A percentile compares a stretch with the other conserved stretches of the same genome.
These are phyloP conservation scores for Carex kokanica DNA, from an alignment of 176 grass and related monocot genomes.

Conservation along the genomic window DNA sequence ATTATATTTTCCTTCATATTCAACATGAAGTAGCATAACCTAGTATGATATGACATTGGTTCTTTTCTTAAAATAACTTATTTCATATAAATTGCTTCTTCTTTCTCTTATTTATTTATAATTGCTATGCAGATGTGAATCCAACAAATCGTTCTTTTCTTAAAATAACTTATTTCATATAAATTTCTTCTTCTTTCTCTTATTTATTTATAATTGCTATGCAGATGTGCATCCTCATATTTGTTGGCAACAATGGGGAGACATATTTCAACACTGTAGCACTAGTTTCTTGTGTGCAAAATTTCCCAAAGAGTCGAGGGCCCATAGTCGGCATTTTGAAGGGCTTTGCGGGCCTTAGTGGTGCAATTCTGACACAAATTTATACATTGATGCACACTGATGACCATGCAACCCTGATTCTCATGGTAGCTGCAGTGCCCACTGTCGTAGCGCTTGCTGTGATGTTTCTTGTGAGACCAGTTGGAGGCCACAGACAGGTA, in stretches of 20 bases:
- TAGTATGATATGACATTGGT: neutral
- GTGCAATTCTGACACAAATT: constrained; percentile 77
- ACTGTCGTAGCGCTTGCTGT: constrained; percentile 61
- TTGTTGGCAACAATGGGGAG: constrained; percentile 80
- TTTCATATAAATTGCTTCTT: too few relatives aligned
- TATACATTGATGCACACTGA: constrained; percentile 63
- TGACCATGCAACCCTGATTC: constrained; percentile 55
- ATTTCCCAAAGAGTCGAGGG: constrained; percentile 84
- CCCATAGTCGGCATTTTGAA: constrained; percentile 93
- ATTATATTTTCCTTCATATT: neutral
- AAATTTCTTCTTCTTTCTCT: neutral
- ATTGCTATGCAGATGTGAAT: constrained; percentile 70
- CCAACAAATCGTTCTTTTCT: neutral
- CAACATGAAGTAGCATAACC: neutral
- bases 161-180: neutral
- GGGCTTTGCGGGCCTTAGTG: constrained; percentile 85
- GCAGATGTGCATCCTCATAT: constrained; percentile 91
- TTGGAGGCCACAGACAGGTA: constrained; percentile 62
- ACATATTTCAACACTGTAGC: constrained; percentile 91
- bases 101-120: neutral
- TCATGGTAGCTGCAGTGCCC: constrained; percentile 80
- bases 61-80: too few relatives aligned
- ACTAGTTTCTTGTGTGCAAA: constrained; percentile 89
- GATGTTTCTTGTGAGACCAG: constrained; percentile 89
- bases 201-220: constrained; percentile 8